These are phyloP conservation scores for Selaginella tamariscina DNA, from an alignment of 75 land plant genomes.

Conservation along the genomic window DNA sequence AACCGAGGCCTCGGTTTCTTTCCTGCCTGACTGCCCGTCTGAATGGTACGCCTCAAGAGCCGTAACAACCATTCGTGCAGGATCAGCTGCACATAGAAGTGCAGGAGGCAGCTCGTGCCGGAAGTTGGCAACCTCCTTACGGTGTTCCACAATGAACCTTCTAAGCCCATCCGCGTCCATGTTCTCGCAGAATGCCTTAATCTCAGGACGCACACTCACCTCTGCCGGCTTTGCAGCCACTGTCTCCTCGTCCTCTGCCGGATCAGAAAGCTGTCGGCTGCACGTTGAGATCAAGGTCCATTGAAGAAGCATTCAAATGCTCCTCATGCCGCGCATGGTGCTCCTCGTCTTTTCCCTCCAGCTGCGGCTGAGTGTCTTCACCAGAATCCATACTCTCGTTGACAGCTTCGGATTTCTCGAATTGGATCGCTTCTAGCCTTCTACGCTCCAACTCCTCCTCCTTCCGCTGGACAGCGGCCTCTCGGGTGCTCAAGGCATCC, in stretches of 20 bases:
- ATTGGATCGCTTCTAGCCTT: background rate
- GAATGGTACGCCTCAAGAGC: conserved; percentile 33
- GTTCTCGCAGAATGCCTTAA: conserved; percentile 30
- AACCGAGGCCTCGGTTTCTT: background rate
- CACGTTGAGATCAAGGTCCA: background rate
- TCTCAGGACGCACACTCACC: conserved; percentile 4
- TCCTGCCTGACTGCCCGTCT: background rate
- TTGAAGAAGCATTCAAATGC: background rate
- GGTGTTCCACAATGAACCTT: conserved; percentile 34
- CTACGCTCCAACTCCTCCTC: background rate
- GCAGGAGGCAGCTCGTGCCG: conserved; percentile 36
- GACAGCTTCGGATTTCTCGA: background rate
- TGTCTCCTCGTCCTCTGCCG: background rate
- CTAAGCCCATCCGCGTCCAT: conserved; percentile 50
- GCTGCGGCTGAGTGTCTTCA: background rate
- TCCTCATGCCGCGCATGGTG: background rate
- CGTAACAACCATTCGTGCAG: conserved; percentile 42
- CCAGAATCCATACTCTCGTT: background rate
- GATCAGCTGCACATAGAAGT: conserved; percentile 44
- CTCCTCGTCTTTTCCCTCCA: background rate
- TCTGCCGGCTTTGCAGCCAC: background rate
- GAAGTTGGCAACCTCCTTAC: conserved; percentile 41
- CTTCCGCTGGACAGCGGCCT: background rate
- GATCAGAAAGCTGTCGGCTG: background rate
- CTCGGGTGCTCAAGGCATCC: background rate